phyloP scores from a whole-genome alignment of 768 basidiomycete species.

The Naganishia friedmannii region DNA sequence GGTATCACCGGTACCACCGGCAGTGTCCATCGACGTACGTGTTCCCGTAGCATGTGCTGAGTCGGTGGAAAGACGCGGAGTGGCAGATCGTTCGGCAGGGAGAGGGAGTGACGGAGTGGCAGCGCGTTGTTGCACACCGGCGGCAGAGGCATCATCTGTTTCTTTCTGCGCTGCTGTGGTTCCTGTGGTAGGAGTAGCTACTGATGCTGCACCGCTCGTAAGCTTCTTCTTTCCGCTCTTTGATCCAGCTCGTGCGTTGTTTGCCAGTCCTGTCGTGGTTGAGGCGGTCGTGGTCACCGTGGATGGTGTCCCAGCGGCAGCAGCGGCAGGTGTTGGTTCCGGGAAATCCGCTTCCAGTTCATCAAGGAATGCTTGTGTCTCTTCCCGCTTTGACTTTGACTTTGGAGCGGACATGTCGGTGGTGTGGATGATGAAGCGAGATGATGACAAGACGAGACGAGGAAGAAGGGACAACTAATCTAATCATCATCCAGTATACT shows the following conservation, averaged over 20 bases:
- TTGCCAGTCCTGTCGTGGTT: background rate
- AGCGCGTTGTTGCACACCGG: background rate
- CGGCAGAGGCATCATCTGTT: background rate
- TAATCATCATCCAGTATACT: too few relatives aligned
- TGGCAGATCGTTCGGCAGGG: background rate
- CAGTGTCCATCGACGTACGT: conserved; percentile 37
- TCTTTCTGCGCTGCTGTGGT: conserved; percentile 6
- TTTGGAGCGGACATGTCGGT: conserved; percentile 21
- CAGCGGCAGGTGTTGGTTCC: conserved; percentile 33
- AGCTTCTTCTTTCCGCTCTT: conserved; percentile 14
- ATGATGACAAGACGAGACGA: too few relatives aligned
- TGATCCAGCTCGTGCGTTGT: background rate
- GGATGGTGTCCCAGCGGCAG: too few relatives aligned
- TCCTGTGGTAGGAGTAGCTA: background rate
- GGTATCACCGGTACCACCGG: conserved; percentile 16
- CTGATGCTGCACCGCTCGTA: background rate
- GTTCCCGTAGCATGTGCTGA: background rate
- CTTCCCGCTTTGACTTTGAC: conserved; percentile 53
- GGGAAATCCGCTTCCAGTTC: conserved; percentile 59
- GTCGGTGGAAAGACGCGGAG: background rate
- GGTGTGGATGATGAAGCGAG: background rate
- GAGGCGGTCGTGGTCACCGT: conserved; percentile 4
- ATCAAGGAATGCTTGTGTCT: conserved; percentile 88
- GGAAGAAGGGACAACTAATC: too few relatives aligned
- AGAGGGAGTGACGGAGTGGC: background rate